Base-by-base conservation (phyloP, 2,329 filamentous ascomycete genomes). In the Acrodontium crateriforme region DNA sequence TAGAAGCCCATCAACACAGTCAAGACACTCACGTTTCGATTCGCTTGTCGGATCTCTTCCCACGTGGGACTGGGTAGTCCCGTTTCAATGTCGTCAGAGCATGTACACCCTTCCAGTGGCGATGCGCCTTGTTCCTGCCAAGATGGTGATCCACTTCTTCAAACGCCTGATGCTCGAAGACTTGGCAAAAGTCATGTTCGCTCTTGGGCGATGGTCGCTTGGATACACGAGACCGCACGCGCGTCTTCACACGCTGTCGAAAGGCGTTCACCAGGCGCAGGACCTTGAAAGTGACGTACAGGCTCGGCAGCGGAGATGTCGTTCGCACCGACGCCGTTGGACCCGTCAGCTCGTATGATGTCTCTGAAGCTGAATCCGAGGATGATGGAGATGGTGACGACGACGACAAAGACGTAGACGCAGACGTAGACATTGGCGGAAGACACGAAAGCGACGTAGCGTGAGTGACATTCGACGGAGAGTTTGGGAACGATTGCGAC, bases 261-360 rank as follows among this genome's bases (percentile, higher is more conserved):
- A 58, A 50, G 30, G 49, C 45, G 27, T 50, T 46, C 39, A 58
- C 46, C 37, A 56, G 45, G 39, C 52, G 47, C 28, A 57, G 40
- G 30, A 56, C 46, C 36, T 49, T 49, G 38, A 52, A 49, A 16
- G 52, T 50, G 30, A 56, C 44, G 40, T 49, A 42, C 29, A 58
- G 41, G 34, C 42, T 48, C 14, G 39, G 29, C n/a, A n/a, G n/a
- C n/a, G n/a, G n/a, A n/a, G n/a, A n/a, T n/a, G n/a, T n/a, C n/a
- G n/a, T n/a, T n/a, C n/a, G n/a, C n/a, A n/a, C n/a, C n/a, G n/a
- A n/a, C n/a, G n/a, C n/a, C n/a, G n/a, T n/a, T n/a, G n/a, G n/a
- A n/a, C n/a, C n/a, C n/a, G n/a, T n/a, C n/a, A n/a, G n/a, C n/a
- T n/a, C n/a, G n/a, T n/a, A n/a, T n/a, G n/a, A n/a, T n/a, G n/a